These are phyloP conservation scores for Eucalyptus rudis DNA, from an alignment of 345 rosid genomes.

Conservation along the genomic window DNA sequence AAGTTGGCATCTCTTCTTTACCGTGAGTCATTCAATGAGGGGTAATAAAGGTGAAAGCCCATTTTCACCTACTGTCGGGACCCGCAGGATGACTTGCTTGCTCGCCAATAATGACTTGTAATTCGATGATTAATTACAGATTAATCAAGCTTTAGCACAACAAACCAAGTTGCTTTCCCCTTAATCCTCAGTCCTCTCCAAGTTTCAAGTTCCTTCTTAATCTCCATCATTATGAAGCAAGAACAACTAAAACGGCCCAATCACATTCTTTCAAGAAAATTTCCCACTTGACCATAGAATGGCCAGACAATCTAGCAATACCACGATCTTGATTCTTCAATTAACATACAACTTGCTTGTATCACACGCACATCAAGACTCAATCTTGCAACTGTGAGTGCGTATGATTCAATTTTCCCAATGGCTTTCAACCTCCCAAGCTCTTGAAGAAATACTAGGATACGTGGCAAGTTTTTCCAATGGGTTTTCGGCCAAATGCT, in stretches of 20 bases:
- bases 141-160: neutral
- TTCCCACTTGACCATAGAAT: neutral
- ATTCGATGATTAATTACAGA: neutral
- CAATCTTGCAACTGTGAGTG: fast-evolving
- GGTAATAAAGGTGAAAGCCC: neutral
- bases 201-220: neutral
- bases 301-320: fast-evolving
- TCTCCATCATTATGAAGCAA: neutral
- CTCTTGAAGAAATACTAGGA: no score
- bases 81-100: neutral
- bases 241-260: neutral
- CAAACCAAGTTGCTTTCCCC: neutral
- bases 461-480: no score
- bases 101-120: neutral
- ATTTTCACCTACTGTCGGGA: neutral
- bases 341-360: neutral
- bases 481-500: no score
- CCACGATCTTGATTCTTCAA: fast-evolving
- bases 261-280: neutral
- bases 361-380: neutral
- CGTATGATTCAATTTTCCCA: fast-evolving
- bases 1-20: neutral
- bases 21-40: neutral
- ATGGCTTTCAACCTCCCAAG: no score
- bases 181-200: neutral